Evolutionary conservation across 768 basidiomycete genomes (phyloP).

Genomic region (Xerocomus brunneocitrinus): DNA sequence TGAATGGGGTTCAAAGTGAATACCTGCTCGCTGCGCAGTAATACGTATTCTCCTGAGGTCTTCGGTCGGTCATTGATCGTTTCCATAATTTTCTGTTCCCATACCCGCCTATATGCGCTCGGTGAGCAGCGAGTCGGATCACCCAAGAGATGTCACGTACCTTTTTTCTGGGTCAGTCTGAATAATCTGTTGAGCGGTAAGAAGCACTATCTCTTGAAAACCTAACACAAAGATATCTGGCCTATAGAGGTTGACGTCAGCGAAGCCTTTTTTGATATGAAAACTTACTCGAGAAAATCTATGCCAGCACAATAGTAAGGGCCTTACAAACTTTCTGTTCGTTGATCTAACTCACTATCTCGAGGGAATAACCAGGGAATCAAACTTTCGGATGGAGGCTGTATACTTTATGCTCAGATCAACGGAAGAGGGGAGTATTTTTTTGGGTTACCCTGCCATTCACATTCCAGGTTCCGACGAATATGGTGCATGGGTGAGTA

Average conservation of each 20-base stretch:
- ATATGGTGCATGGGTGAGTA: conserved; percentile 64
- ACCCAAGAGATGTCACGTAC: conserved; percentile 35
- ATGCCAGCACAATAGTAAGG: conserved; percentile 4
- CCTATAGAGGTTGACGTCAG: conserved; percentile 33
- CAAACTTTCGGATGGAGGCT: conserved; percentile 79
- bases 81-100: conserved; percentile 81
- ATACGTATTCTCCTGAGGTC: conserved; percentile 69
- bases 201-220: conserved; percentile 96
- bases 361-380: conserved; percentile 88
- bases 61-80: conserved; percentile 68
- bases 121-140: neutral
- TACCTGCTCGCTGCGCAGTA: conserved; percentile 92
- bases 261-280: conserved; percentile 20
- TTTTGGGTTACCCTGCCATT: conserved; percentile 69
- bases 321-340: neutral
- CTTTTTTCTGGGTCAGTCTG: conserved; percentile 93
- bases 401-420: conserved; percentile 9
- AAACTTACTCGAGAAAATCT: conserved; percentile 19
- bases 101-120: conserved; percentile 57
- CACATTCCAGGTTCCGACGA: conserved; percentile 93
- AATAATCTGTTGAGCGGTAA: conserved; percentile 96
- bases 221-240: conserved; percentile 89
- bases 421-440: neutral
- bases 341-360: conserved; percentile 48
- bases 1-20: neutral